Evolutionary conservation across 169 alveolate genomes (phyloP).

Genomic region (Theileria orientalis): DNA sequence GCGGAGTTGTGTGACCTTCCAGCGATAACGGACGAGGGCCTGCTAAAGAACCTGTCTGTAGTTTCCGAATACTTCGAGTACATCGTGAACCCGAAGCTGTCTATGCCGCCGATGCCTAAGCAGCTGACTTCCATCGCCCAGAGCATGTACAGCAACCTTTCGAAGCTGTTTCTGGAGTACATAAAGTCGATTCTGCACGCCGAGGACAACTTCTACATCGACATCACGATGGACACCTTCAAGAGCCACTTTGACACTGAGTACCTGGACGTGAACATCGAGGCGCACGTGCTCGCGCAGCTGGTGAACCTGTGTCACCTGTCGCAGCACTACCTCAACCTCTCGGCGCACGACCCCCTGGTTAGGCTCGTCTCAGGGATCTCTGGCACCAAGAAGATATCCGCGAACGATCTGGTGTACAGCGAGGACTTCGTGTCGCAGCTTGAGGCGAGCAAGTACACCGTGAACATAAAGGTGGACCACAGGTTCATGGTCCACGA

Average conservation of each 20-base stretch:
- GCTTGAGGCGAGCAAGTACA: conserved; percentile 24
- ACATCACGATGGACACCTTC: conserved; percentile 59
- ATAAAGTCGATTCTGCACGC: conserved; percentile 38
- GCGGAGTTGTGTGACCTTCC: conserved; percentile 29
- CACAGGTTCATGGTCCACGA: conserved; percentile 70
- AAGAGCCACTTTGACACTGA: conserved; percentile 58
- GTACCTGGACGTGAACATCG: conserved; percentile 20
- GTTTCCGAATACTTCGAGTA: conserved; percentile 46
- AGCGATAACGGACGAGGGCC: conserved; percentile 15
- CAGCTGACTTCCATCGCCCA: conserved; percentile 31
- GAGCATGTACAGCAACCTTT: conserved; percentile 54
- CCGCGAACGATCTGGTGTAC: conserved; percentile 22
- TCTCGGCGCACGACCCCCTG: conserved; percentile 76
- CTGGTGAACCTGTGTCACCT: conserved; percentile 36
- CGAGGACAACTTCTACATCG: conserved; percentile 59
- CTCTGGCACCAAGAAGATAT: neutral
- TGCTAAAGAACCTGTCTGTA: conserved; percentile 12
- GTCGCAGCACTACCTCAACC: conserved; percentile 45
- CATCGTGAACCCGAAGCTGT: conserved; percentile 56
- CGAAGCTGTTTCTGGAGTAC: conserved; percentile 52
- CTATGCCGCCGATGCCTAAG: conserved; percentile 28
- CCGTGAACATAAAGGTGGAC: conserved; percentile 45
- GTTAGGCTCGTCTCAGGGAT: conserved; percentile 39
- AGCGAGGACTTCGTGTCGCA: conserved; percentile 31
- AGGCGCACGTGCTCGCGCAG: conserved; percentile 35